Evolutionary conservation across 306 rosid species (phyloP).

Genomic region (Rosa chinensis): DNA sequence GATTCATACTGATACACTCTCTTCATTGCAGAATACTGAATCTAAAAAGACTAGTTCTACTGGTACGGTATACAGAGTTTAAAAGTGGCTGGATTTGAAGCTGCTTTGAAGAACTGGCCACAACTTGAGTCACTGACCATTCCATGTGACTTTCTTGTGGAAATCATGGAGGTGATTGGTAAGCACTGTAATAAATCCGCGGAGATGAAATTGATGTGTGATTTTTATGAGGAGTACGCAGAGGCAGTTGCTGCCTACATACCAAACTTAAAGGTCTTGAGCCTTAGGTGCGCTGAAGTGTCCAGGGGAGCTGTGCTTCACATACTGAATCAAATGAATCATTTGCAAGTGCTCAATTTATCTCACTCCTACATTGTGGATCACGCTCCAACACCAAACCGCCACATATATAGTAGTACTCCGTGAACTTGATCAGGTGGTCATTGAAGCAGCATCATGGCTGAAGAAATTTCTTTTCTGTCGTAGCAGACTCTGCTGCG

Average conservation of each 20-base stretch:
- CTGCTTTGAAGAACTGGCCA: not conserved
- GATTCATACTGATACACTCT: not conserved
- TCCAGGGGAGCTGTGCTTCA: not conserved
- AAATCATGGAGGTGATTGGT: not conserved
- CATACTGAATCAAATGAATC: not conserved
- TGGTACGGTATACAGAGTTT: not conserved
- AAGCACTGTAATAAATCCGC: not conserved
- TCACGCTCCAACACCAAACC: not conserved
- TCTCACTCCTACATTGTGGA: not conserved
- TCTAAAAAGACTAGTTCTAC: not conserved
- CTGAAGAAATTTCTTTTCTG: not conserved
- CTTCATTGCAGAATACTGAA: not conserved
- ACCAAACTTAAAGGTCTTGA: constrained; percentile 2
- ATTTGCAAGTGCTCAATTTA: not conserved
- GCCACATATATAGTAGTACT: not conserved
- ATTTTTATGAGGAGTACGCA: not conserved
- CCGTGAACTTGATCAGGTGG: not conserved
- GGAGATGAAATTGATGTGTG: not conserved
- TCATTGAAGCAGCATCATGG: not conserved
- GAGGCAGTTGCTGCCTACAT: not conserved
- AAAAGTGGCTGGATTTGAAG: not conserved
- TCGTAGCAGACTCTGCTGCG: not conserved
- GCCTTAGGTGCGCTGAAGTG: not conserved
- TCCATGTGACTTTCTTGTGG: not conserved
- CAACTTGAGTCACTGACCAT: not conserved